phyloP scores from a whole-genome alignment of 176 grass and related monocot genomes.

The Avena atlantica region DNA sequence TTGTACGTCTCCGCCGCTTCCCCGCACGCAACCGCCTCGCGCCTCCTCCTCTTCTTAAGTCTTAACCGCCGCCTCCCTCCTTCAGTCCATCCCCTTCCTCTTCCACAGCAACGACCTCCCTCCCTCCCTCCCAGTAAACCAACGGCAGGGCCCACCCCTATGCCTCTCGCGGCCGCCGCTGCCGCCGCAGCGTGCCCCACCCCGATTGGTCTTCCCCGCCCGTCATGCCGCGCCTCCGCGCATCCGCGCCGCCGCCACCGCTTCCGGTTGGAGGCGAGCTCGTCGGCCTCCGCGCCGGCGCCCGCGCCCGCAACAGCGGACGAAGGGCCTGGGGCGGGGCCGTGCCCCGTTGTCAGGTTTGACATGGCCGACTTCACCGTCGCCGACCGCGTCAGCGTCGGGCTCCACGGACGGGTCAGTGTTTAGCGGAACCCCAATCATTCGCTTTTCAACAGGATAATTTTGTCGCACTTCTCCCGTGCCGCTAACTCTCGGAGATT shows the following conservation, averaged over 20 bases:
- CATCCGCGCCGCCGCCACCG: conserved; percentile 18
- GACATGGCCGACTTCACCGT: conserved; percentile 74
- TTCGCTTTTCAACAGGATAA: conserved; percentile 15
- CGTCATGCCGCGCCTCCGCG: conserved; percentile 32
- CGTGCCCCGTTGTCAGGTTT: conserved; percentile 74
- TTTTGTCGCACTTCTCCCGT: conserved; percentile 17
- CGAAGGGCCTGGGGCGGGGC: conserved; percentile 45
- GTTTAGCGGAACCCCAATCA: not conserved
- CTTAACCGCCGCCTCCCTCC: not conserved
- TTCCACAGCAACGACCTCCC: conserved; percentile 4
- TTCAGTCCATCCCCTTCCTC: conserved; percentile 2
- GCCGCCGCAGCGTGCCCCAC: conserved; percentile 43
- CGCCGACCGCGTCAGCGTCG: conserved; percentile 79
- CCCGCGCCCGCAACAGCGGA: conserved; percentile 34
- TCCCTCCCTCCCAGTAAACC: not conserved
- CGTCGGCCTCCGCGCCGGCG: conserved; percentile 36
- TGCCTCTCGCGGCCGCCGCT: conserved; percentile 57
- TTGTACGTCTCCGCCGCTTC: conserved; percentile 63
- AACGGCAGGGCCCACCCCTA: conserved; percentile 1
- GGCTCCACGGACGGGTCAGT: conserved; percentile 90
- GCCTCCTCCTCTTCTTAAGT: conserved; percentile 53
- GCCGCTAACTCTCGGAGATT: conserved; percentile 4
- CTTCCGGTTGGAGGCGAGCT: conserved; percentile 45
- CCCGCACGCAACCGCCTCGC: conserved; percentile 83
- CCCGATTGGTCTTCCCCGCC: conserved; percentile 19